phyloP scores from a whole-genome alignment of 2,329 filamentous ascomycete species.

The Aspergillus ibericus region DNA sequence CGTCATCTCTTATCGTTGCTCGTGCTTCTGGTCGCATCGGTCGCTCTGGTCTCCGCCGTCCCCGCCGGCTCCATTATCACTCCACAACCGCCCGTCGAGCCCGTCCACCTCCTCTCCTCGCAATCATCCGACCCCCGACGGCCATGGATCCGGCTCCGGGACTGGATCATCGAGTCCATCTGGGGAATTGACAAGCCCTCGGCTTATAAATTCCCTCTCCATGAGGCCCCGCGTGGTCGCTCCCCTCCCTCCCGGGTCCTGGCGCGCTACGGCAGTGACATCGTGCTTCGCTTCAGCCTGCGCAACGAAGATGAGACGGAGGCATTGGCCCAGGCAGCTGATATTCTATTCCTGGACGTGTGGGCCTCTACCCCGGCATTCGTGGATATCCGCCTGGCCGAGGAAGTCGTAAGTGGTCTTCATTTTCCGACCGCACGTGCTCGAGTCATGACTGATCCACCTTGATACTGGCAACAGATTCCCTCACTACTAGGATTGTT shows the following conservation, averaged over 20 bases:
- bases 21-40: slow-evolving; percentile 19
- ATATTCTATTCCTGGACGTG: slow-evolving; percentile 79
- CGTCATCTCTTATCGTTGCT: slow-evolving; percentile 17
- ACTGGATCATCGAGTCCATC: slow-evolving; percentile 45
- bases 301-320: slow-evolving; percentile 66
- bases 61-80: slow-evolving; percentile 40
- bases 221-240: slow-evolving; percentile 16
- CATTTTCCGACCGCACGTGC: neutral
- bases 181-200: slow-evolving; percentile 40
- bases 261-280: slow-evolving; percentile 69
- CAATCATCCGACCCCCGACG: slow-evolving; percentile 31
- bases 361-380: slow-evolving; percentile 82
- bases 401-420: slow-evolving; percentile 63
- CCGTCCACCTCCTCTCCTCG: slow-evolving; percentile 28
- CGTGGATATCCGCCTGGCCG: slow-evolving; percentile 79
- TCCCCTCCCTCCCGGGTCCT: slow-evolving; percentile 40
- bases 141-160: slow-evolving; percentile 42
- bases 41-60: slow-evolving; percentile 28
- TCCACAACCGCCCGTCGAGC: slow-evolving; percentile 32
- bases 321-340: slow-evolving; percentile 70
- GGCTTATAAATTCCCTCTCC: slow-evolving; percentile 21
- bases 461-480: slow-evolving; percentile 46
- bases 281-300: slow-evolving; percentile 88
- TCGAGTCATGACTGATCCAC: neutral
- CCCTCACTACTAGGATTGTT: slow-evolving; percentile 76